phyloP scores from a whole-genome alignment of 2,329 filamentous ascomycete species.

The Tolypocladium ophioglossoides region DNA sequence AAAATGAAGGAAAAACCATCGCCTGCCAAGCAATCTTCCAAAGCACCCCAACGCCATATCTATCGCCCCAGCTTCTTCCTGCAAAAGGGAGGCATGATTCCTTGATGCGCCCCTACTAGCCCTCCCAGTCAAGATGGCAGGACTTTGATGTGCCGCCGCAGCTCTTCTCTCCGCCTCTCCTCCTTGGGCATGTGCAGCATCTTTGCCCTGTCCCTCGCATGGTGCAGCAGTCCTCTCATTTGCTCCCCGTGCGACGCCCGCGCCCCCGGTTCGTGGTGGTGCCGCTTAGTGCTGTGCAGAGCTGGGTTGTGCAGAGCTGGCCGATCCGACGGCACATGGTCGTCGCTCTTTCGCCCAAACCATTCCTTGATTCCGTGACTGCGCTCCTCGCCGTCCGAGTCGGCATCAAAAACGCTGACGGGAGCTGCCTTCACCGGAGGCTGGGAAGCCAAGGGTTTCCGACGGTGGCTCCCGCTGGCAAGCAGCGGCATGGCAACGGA shows the following conservation, averaged over 20 bases:
- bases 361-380: slow-evolving; percentile 5
- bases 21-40: not conserved
- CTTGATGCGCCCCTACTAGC: not conserved
- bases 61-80: not conserved
- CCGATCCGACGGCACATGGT: not conserved
- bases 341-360: slow-evolving; percentile 3
- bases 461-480: too few species aligned
- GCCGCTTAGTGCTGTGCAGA: not conserved
- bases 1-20: not conserved
- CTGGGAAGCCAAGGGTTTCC: not conserved
- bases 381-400: slow-evolving; percentile 19
- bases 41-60: not conserved
- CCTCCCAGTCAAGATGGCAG: slow-evolving; percentile 7
- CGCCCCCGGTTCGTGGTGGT: not conserved
- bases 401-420: slow-evolving; percentile 20
- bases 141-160: slow-evolving; percentile 26
- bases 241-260: not conserved
- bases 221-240: slow-evolving; percentile 9
- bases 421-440: not conserved
- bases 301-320: not conserved
- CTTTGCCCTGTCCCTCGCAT: slow-evolving; percentile 11
- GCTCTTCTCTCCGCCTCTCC: slow-evolving; percentile 22
- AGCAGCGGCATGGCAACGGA: not conserved
- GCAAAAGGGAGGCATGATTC: not conserved
- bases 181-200: slow-evolving; percentile 11